Conservation (phyloP, 208 protist genomes). For the Porcisia hertigi region DNA sequence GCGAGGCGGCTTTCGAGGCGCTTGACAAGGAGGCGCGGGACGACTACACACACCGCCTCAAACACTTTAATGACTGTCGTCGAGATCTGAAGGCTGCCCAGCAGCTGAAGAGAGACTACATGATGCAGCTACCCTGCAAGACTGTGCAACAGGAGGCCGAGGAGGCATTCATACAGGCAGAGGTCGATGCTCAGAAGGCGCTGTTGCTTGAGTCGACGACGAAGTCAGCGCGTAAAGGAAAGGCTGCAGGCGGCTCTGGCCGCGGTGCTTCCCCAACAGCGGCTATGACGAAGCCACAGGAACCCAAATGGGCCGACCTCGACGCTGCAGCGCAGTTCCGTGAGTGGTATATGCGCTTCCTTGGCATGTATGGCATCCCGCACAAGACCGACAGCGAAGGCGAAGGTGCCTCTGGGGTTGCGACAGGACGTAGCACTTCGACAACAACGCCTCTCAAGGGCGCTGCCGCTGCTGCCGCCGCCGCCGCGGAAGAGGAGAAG, state of each 20-base stretch:
- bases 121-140: conserved; percentile 22
- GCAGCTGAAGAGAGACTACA: conserved; percentile 17
- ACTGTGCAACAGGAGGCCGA: conserved; percentile 32
- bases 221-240: conserved; percentile 8
- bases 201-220: conserved; percentile 14
- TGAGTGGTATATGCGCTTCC: conserved; percentile 31
- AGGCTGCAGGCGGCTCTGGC: neutral
- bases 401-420: neutral
- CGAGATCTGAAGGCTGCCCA: conserved; percentile 46
- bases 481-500: conserved; percentile 15
- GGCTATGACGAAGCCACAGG: conserved; percentile 15
- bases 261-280: neutral
- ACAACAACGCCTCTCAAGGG: conserved; percentile 6
- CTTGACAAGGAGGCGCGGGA: conserved; percentile 49
- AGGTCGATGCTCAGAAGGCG: conserved; percentile 22
- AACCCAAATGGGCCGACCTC: conserved; percentile 15
- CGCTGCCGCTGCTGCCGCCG: conserved; percentile 12
- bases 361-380: conserved; percentile 25
- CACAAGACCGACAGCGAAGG: conserved; percentile 5
- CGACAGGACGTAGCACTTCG: neutral
- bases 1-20: conserved; percentile 77
- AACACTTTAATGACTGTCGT: conserved; percentile 84
- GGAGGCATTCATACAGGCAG: conserved; percentile 13
- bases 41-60: conserved; percentile 71
- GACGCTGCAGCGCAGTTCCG: conserved; percentile 14